A percentile compares a stretch with the other conserved stretches of the same genome.
These are phyloP conservation scores for Polytrichum commune DNA, from an alignment of 225 moss, liverwort and hornwort genomes.

Conservation along the genomic window DNA sequence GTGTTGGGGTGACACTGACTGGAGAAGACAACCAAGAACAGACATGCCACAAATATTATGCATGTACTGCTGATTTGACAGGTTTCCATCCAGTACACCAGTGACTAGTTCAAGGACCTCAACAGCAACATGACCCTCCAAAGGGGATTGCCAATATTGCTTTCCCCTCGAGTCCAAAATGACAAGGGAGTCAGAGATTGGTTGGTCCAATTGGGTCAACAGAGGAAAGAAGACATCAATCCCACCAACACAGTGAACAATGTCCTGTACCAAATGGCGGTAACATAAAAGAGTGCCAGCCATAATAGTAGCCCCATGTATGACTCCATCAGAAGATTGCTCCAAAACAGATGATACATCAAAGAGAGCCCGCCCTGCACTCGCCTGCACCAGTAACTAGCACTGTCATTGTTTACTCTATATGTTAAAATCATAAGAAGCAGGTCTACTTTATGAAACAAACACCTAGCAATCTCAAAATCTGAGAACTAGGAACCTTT, in stretches of 20 bases:
- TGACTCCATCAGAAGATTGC: constrained; percentile 22
- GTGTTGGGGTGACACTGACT: constrained; percentile 32
- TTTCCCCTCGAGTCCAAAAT: constrained; percentile 1
- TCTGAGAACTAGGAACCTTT: neutral
- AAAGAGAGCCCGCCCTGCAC: constrained; percentile 34
- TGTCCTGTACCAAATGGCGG: constrained; percentile 41
- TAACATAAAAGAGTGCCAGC: constrained; percentile 38
- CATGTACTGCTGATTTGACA: constrained; percentile 44
- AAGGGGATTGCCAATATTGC: neutral
- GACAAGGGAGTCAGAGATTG: constrained; percentile 7
- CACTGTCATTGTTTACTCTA: too few relatives aligned
- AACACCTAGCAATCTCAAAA: neutral
- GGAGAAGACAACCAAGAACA: constrained; percentile 39
- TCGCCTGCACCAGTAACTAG: constrained; percentile 24
- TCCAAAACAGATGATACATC: constrained; percentile 37
- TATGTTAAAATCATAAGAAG: too few relatives aligned
- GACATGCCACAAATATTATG: constrained; percentile 36
- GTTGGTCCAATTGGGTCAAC: constrained; percentile 38
- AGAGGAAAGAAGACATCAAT: constrained; percentile 43
- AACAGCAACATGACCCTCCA: constrained; percentile 31
- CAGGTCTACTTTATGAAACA: too few relatives aligned
- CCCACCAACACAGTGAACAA: constrained; percentile 44
- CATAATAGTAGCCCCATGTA: constrained; percentile 33
- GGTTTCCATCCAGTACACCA: constrained; percentile 30
- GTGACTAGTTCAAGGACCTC: constrained; percentile 42